Base-by-base conservation (phyloP, 306 rosid genomes). In the Quercus dentata region DNA sequence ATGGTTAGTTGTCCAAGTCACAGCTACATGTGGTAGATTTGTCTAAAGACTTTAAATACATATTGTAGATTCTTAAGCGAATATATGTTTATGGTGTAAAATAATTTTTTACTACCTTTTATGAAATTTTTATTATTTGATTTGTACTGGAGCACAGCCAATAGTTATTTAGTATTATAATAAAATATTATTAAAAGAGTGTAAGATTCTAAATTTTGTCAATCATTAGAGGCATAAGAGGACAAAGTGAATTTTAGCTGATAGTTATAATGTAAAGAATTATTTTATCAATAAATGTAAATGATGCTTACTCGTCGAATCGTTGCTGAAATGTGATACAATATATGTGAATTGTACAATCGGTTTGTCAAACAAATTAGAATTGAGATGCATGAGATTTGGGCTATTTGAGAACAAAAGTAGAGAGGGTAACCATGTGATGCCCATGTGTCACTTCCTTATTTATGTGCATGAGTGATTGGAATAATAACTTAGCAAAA, bases 21-120 rank as follows among this genome's bases (percentile, higher is more conserved):
- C 55, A n/a, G 63, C 69, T 46, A 63, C 81, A 72, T 55, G 75
- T 72, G 82, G 73, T 30, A 15, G 41, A 61, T 54, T 77, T 35
- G 52, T 14, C 38, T 28, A 13, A 27, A 28, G 4, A 6, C 0
- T 27, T 62, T 1, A 5, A 21, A 57, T 9, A n/a, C n/a, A n/a
- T n/a, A 27, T 62, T 15, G 15, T 14, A 6, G 69, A 62, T 28
- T 62, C 9, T 14, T 3, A 23, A 62, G 69, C n/a, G 41, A 27
- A 62, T 62, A 27, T 59, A 10, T 59, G 65, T 23, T 59, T 20
- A 23, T 49, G 30, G 65, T 59, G 65, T 6, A 28, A 23, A 59
- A 11, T 23, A 59, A 0, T 59, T 59, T 21, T 11, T 10, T 59
- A 58, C 12, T 3, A 21, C 13, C 5, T 3, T 10, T 11, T 10